Evolutionary conservation across 495 filamentous ascomycete species (phyloP).

Genomic region (Diplogelasinospora grovesii): DNA sequence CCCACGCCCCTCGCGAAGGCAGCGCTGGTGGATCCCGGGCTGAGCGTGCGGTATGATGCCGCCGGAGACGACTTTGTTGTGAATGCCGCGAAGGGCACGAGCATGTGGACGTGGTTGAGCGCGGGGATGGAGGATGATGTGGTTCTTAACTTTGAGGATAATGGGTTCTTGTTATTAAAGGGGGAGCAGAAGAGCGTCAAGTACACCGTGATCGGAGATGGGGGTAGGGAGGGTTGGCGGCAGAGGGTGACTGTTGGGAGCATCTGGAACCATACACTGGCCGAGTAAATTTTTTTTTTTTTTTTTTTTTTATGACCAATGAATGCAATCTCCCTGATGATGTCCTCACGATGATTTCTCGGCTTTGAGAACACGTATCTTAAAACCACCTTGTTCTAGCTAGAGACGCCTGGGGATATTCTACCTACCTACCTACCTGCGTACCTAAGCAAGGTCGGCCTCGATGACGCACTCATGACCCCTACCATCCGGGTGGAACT

Average conservation of each 20-base stretch:
- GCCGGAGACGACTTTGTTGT: conserved; percentile 44
- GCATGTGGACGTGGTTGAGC: conserved; percentile 64
- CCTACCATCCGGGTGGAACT: conserved; percentile 32
- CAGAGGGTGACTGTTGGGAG: conserved; percentile 51
- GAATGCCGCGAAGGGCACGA: conserved; percentile 49
- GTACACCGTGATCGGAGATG: conserved; percentile 42
- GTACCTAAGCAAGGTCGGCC: conserved; percentile 25
- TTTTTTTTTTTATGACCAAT: no score
- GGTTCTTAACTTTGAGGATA: conserved; percentile 55
- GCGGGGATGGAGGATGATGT: conserved; percentile 39
- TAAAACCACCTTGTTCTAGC: no score
- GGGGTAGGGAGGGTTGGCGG: conserved; percentile 45
- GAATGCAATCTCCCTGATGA: no score
- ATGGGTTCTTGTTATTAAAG: conserved; percentile 51
- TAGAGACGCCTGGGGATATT: no score
- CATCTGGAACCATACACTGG: conserved; percentile 56
- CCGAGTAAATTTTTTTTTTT: no score
- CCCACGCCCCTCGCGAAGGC: conserved; percentile 47
- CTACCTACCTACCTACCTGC: no score
- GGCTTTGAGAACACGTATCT: no score
- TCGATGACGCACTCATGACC: conserved; percentile 41
- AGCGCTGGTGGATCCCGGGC: conserved; percentile 47
- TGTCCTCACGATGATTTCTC: no score
- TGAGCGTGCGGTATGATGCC: conserved; percentile 39
- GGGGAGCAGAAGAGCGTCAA: conserved; percentile 45